Evolutionary conservation across 768 basidiomycete species (phyloP).

Genomic region (Russula earlei): DNA sequence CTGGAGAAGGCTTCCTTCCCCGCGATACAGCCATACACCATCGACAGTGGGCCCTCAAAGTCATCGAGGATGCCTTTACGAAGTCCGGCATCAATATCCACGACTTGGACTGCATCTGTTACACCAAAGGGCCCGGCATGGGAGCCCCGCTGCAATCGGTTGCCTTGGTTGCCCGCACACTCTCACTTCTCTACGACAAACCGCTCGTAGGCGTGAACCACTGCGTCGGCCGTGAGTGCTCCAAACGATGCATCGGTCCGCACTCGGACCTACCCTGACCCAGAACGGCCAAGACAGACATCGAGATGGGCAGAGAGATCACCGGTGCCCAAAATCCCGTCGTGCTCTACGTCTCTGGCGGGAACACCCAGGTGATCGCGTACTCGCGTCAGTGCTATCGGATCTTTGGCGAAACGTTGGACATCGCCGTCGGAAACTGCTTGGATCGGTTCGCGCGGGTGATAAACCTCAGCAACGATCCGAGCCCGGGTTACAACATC

Average conservation of each 20-base stretch:
- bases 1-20: slow-evolving; percentile 95
- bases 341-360: slow-evolving; percentile 96
- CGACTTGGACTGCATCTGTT: slow-evolving; percentile 91
- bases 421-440: slow-evolving; percentile 99
- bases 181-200: slow-evolving; percentile 80
- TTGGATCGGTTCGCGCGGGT: slow-evolving; percentile 94
- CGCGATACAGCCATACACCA: slow-evolving; percentile 94
- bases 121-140: slow-evolving; percentile 99
- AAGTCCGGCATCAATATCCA: slow-evolving; percentile 61
- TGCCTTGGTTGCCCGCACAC: slow-evolving; percentile 83
- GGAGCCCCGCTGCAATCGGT: slow-evolving; percentile 94
- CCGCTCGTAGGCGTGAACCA: slow-evolving; percentile 98
- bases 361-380: slow-evolving; percentile 98
- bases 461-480: slow-evolving; percentile 90
- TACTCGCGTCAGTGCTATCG: slow-evolving; percentile 96
- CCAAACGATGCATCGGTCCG: background rate
- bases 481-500: slow-evolving; percentile 94
- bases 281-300: slow-evolving; percentile 46
- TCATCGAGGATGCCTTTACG: slow-evolving; percentile 67
- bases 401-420: slow-evolving; percentile 97
- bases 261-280: background rate
- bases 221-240: slow-evolving; percentile 83
- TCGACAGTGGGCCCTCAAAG: slow-evolving; percentile 79
- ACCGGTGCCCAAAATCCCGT: slow-evolving; percentile 93
- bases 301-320: slow-evolving; percentile 96